Base-by-base conservation (phyloP, 306 rosid species). In the Pyrus bretschneideri region DNA sequence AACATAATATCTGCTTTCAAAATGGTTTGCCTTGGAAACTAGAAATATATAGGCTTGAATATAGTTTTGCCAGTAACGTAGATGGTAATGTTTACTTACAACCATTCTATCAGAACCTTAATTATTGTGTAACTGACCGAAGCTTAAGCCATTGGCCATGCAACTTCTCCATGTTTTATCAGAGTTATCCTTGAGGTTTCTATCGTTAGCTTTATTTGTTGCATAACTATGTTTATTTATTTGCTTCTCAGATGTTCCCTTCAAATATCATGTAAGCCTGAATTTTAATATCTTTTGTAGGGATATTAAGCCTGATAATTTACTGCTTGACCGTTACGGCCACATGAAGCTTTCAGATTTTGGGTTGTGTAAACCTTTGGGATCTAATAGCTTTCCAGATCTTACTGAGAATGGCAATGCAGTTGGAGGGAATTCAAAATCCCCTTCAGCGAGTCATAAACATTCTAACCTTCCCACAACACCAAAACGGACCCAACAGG, bases 271-370 rank as follows among this genome's bases (percentile, higher is more conserved):
- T 58, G 31, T 57, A 19, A 42, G 52, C 40, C 30, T 75, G 61
- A 74, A 38, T 35, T 76, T 69, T 23, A 29, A 21, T 74, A 54
- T 77, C 13, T 46, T 59, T 78, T 68, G 29, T 86, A 93, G 97
- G 88, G 97, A 93, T 82, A 93, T 93, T 83, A 93, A 93, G 87
- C 97, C 97, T 71, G 94, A 93, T 75, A 93, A 90, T 84, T 89
- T 93, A 71, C 87, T 93, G 81, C 91, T 93, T 19, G 96, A 93
- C 78, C 84, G 84, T 72, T 58, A 85, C 64, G 97, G 97, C 75
- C 97, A 93, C 84, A 76, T 93, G 89, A 93, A 90, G 83, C 88
- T 93, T 60, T 93, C 97, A 66, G 96, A 93, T 87, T 93, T 93
- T 82, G 97, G 97, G 44, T 83, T 93, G 86, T 93, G 96, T 70